A percentile compares a stretch with the other conserved stretches of the same genome.
Evolutionary conservation across 768 basidiomycete genomes (phyloP).

Genomic region (Phanerochaete carnosa): DNA sequence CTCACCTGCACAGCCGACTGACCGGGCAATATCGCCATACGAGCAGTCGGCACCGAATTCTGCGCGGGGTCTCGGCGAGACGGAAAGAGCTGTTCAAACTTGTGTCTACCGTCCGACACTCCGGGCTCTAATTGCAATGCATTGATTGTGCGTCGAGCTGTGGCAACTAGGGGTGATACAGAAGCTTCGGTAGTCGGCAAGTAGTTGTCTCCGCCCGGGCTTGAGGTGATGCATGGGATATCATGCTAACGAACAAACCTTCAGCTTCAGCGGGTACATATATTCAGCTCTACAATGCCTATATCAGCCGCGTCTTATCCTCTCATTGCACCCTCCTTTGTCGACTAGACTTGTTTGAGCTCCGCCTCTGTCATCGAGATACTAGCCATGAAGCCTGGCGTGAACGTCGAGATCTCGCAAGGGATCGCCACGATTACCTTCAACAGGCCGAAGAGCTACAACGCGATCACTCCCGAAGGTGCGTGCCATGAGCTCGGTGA

Average conservation of each 20-base stretch:
- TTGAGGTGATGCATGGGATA: background rate
- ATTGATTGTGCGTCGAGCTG: too few species aligned
- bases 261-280: background rate
- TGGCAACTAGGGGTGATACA: background rate
- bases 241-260: background rate
- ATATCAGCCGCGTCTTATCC: background rate
- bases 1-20: too few species aligned
- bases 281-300: background rate
- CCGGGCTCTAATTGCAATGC: too few species aligned
- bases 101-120: too few species aligned
- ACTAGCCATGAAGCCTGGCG: slow-evolving; percentile 2
- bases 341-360: too few species aligned
- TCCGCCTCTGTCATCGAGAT: background rate
- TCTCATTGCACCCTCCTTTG: background rate
- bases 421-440: slow-evolving; percentile 69
- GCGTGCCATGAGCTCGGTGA: slow-evolving; percentile 3
- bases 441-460: slow-evolving; percentile 55
- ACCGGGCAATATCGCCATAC: too few species aligned
- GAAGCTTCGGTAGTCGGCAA: background rate
- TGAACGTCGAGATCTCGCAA: slow-evolving; percentile 42
- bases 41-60: too few species aligned
- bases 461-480: slow-evolving; percentile 57
- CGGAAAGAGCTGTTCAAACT: too few species aligned
- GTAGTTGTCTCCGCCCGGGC: background rate
- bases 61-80: too few species aligned